Percentiles rank a stretch among this genome's conserved stretches.
These are phyloP conservation scores for Trypanosoma theileri DNA, from an alignment of 208 protist genomes.

Conservation along the genomic window DNA sequence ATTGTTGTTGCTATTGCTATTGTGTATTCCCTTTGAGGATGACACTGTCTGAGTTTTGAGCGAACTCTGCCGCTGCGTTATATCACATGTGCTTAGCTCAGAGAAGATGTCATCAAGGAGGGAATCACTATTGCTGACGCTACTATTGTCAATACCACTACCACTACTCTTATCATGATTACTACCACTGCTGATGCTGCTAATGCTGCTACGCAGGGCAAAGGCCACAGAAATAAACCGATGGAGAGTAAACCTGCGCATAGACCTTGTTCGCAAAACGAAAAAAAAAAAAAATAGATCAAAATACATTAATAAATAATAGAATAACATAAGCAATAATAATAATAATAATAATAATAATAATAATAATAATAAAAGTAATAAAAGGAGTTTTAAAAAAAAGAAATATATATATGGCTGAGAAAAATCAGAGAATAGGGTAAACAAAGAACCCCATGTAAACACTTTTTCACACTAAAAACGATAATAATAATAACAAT, in stretches of 20 bases:
- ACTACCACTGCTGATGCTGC: too few species aligned
- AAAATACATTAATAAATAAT: background rate
- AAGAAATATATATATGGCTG: too few species aligned
- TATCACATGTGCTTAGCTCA: conserved; percentile 30
- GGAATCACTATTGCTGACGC: conserved; percentile 13
- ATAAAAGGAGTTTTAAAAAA: too few species aligned
- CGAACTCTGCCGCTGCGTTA: conserved; percentile 13
- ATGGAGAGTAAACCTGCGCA: conserved; percentile 18
- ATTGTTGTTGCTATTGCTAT: background rate
- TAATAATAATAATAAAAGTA: too few species aligned
- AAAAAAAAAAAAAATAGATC: conserved; percentile 1
- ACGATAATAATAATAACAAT: too few species aligned
- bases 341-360: too few species aligned
- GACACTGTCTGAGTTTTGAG: background rate
- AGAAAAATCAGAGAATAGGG: too few species aligned
- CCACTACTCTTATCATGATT: too few species aligned
- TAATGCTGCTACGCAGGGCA: background rate
- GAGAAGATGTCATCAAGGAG: conserved; percentile 33
- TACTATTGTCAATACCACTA: too few species aligned
- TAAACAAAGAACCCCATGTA: too few species aligned
- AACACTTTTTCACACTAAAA: too few species aligned
- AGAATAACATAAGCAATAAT: too few species aligned
- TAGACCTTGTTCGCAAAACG: background rate
- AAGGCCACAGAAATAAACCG: conserved; percentile 8
- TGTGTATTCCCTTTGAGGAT: conserved; percentile 1